Evolutionary conservation across 768 basidiomycete species (phyloP), one percentile per base, ranked within the genome.

Genomic region (Boletus rubropictus): DNA sequence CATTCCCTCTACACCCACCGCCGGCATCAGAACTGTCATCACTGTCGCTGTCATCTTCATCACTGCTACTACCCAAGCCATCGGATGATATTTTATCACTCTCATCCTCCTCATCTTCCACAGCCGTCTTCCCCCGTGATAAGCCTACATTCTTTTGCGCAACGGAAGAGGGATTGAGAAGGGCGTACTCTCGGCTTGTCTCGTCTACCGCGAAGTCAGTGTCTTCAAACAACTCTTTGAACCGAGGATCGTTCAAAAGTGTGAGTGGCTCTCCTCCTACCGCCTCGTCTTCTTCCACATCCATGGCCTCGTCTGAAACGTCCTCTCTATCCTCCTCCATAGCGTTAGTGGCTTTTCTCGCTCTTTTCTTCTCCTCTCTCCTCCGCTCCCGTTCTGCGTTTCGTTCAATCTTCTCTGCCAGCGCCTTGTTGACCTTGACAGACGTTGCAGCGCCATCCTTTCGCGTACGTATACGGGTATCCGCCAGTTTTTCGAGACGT

Each of bases 121-220:
- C 88, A 1, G 85, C 89, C 1, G 89, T 94, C 74, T 79, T 89
- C 41, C 67, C 66, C 53, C 72, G 68, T 28, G 55, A 59, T 49
- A 50, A 63, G 44, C 56, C 58, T 42, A 38, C 62, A 60, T 71
- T 68, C 62, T 72, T 78, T 61, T 77, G 77, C 25, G 78, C 75
- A n/a, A 71, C 81, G 9, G 84, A 69, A 17, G 92, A 94, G 12
- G 95, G 95, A 65, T 98, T 93, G 62, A 97, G 80, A 54, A 98
- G 67, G n/a, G 84, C 87, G 64, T 76, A 98, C 71, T 98, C 96
- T 57, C 89, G 75, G 55, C 74, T 88, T 34, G 69, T 77, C 71
- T 93, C 89, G 67, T 98, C 95, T 54, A 99, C 88, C 58, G 86
- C 77, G 65, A 90, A 99, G 46, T 89, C 88, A 4, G 90, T 85